Evolutionary conservation across 208 protist genomes (phyloP), one percentile per base, ranked within the genome.

Genomic region (Leishmania guyanensis): DNA sequence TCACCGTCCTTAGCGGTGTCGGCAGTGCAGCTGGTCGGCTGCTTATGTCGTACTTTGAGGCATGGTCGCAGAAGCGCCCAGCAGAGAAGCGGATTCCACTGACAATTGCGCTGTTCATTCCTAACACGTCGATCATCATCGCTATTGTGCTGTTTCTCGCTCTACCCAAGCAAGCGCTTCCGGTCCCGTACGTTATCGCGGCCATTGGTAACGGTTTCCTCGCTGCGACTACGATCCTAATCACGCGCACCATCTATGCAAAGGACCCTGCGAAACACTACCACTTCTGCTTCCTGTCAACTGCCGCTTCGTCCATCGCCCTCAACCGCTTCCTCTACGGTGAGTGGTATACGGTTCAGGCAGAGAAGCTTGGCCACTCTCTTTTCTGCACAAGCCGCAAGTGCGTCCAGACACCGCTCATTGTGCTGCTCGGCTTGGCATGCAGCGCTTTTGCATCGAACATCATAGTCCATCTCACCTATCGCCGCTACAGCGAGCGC

Each of bases 201-300:
- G 84, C 89, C 20, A 33, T 93, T 39, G 87, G 82, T 26, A 90
- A 88, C 81, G 90, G 90, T 20, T 90, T 87, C 78, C 51, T 81
- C 5, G 87, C 86, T 2, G 86, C 88, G 17, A 86, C 82, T 5
- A 81, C 83, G n/a, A 84, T 91, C 29, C 85, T 93, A 65, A 83
- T 91, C 43, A 82, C 86, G 54, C 88, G 90, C 50, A 88, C 83
- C 73, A 88, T 91, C 66, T 93, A 86, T 81, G 86, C 84, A 5
- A 84, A 81, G 48, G 88, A 91, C 72, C 77, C 89, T n/a, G 90
- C 84, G 8, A 91, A 90, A 84, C 88, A 90, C 82, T 93, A 91
- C 80, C 89, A 91, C 79, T 87, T 89, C 76, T 86, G 73, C 72
- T 86, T 85, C 46, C 33, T 90, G 5, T 77, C 88, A 26, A 78